Conservation (phyloP, 148 eudicot genomes). For the Spergularia marina region DNA sequence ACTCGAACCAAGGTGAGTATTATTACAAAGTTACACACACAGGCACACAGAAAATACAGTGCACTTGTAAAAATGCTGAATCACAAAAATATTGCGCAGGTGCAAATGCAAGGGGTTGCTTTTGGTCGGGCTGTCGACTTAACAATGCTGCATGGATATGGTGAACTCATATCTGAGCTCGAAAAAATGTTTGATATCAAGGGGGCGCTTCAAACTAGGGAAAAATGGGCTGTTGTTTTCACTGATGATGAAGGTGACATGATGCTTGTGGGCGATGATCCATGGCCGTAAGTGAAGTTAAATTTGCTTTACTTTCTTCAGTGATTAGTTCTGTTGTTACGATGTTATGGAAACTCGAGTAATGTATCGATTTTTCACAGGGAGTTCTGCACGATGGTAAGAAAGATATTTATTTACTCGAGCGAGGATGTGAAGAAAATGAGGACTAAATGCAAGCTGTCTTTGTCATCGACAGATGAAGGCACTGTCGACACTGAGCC, state of each 20-base stretch:
- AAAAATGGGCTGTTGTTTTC: conserved; percentile 74
- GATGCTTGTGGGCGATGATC: conserved; percentile 95
- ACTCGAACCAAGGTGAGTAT: conserved; percentile 71
- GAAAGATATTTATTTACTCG: conserved; percentile 64
- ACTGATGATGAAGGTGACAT: conserved; percentile 91
- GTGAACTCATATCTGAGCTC: conserved; percentile 58
- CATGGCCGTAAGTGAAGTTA: conserved; percentile 79
- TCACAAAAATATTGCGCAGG: conserved; percentile 34
- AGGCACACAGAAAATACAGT: no score
- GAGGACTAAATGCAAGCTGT: conserved; percentile 43
- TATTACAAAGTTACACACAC: not conserved
- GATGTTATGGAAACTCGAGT: not conserved
- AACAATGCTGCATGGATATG: conserved; percentile 51
- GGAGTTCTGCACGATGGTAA: conserved; percentile 78
- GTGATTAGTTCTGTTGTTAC: no score
- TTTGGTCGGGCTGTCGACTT: conserved; percentile 95
- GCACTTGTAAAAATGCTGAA: not conserved
- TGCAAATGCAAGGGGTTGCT: conserved; percentile 94
- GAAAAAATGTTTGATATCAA: conserved; percentile 80
- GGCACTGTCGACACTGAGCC: conserved; percentile 42
- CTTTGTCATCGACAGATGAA: conserved; percentile 41
- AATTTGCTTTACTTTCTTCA: not conserved
- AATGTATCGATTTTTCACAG: conserved; percentile 28
- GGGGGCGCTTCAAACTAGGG: conserved; percentile 58
- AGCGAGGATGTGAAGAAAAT: conserved; percentile 79